A percentile compares a stretch with the other conserved stretches of the same genome.
phyloP scores from a whole-genome alignment of 129 eudicot species.

The Flaveria bidentis region DNA sequence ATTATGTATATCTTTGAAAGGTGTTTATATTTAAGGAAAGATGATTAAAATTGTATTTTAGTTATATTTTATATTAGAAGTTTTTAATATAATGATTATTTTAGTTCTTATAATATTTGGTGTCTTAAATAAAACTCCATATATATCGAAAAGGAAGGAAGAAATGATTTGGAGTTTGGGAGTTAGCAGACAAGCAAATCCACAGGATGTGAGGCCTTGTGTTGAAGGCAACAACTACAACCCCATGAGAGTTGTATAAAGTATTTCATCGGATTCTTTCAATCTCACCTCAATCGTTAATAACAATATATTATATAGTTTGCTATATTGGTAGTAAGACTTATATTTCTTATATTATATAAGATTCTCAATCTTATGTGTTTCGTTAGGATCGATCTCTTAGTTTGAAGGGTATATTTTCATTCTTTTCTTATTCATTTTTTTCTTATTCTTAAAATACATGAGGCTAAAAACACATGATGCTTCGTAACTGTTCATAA shows the following conservation, averaged over 20 bases:
- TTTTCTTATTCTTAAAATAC: too few species aligned
- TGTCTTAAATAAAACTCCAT: too few species aligned
- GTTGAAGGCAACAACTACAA: constrained; percentile 37
- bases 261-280: constrained; percentile 21
- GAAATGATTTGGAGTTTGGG: constrained; percentile 23
- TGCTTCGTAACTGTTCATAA: too few species aligned
- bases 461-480: not conserved
- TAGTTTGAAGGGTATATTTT: not conserved
- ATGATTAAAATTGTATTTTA: too few species aligned
- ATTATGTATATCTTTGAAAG: too few species aligned
- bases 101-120: too few species aligned
- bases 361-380: not conserved
- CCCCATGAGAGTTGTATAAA: constrained; percentile 31
- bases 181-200: constrained; percentile 31
- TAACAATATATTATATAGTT: constrained; percentile 8
- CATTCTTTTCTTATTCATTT: not conserved
- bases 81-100: too few species aligned
- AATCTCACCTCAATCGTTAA: constrained; percentile 22
- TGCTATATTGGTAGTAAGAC: not conserved
- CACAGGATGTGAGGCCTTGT: constrained; percentile 24
- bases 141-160: not conserved
- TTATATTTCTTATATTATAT: not conserved
- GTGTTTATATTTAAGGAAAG: too few species aligned
- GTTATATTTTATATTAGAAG: too few species aligned
- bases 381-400: not conserved